Percentiles rank a stretch among this genome's conserved stretches.
Conservation (phyloP, 306 rosid genomes). For the Mimosa pudica region DNA sequence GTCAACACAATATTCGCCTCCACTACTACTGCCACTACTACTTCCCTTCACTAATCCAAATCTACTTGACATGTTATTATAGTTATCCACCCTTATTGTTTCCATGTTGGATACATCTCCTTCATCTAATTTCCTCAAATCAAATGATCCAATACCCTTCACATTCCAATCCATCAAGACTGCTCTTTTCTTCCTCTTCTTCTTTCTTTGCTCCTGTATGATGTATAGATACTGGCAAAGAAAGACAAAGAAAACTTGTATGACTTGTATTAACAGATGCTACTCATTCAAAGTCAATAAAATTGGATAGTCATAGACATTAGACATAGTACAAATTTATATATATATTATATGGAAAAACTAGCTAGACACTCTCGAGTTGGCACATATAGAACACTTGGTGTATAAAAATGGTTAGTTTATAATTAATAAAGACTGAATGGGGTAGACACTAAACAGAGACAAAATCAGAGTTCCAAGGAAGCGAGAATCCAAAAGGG, state of each 20-base stretch:
- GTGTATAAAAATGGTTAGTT: background rate
- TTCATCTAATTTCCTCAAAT: conserved; percentile 68
- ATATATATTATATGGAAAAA: background rate
- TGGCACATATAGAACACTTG: background rate
- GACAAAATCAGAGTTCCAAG: conserved; percentile 1
- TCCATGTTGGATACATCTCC: conserved; percentile 56
- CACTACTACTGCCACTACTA: background rate
- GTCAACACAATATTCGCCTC: conserved; percentile 79
- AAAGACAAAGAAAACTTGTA: background rate
- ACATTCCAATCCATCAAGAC: conserved; percentile 86
- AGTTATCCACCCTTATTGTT: conserved; percentile 39
- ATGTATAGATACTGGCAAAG: background rate
- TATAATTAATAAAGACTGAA: background rate
- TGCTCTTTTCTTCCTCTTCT: background rate
- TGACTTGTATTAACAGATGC: background rate
- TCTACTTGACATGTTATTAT: conserved; percentile 50
- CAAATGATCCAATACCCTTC: conserved; percentile 71
- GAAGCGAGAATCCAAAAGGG: background rate
- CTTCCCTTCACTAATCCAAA: conserved; percentile 38
- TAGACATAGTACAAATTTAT: no score
- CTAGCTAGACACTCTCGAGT: background rate
- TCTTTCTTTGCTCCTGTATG: background rate
- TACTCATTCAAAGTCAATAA: background rate
- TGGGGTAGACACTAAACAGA: background rate
- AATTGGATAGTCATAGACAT: background rate